Evolutionary conservation across 352 stramenopile genomes (phyloP).

Genomic region (Phytophthora rubi): DNA sequence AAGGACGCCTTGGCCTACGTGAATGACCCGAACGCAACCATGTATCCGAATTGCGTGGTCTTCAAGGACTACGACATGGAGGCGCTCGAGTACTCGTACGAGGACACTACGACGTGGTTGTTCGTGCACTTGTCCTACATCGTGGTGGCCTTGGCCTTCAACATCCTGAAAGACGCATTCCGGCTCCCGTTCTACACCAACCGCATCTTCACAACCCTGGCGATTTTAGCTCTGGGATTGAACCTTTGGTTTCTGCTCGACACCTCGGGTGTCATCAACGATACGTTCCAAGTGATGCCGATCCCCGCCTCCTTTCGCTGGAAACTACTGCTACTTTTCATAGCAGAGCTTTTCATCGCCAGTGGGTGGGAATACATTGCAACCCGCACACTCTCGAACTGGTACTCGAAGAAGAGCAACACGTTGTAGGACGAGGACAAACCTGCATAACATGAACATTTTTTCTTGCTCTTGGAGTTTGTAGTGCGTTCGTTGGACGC

Average conservation of each 20-base stretch:
- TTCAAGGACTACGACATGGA: conserved; percentile 51
- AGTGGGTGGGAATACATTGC: conserved; percentile 39
- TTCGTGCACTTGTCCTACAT: conserved; percentile 66
- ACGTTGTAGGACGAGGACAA: too few species aligned
- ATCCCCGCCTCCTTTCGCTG: conserved; percentile 44
- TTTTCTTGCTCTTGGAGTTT: too few species aligned
- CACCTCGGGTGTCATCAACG: conserved; percentile 38
- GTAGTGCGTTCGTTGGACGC: too few species aligned
- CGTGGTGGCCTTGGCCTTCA: conserved; percentile 59
- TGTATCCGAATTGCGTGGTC: conserved; percentile 39
- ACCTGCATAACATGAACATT: too few species aligned
- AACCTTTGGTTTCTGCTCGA: conserved; percentile 66
- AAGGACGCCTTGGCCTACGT: conserved; percentile 39
- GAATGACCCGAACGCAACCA: conserved; percentile 18
- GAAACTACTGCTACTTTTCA: conserved; percentile 54
- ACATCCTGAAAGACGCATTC: conserved; percentile 58
- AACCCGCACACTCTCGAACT: conserved; percentile 29
- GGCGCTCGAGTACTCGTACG: conserved; percentile 44
- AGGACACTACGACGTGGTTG: conserved; percentile 63
- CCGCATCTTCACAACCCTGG: conserved; percentile 38
- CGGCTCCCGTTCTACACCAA: conserved; percentile 59
- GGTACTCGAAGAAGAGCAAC: not conserved
- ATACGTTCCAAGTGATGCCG: conserved; percentile 56
- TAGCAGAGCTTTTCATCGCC: conserved; percentile 34
- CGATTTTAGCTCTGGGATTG: conserved; percentile 36